A percentile compares a stretch with the other conserved stretches of the same genome.
phyloP scores from a whole-genome alignment of 805 yeast genomes.

The Myxozyma geophila region DNA sequence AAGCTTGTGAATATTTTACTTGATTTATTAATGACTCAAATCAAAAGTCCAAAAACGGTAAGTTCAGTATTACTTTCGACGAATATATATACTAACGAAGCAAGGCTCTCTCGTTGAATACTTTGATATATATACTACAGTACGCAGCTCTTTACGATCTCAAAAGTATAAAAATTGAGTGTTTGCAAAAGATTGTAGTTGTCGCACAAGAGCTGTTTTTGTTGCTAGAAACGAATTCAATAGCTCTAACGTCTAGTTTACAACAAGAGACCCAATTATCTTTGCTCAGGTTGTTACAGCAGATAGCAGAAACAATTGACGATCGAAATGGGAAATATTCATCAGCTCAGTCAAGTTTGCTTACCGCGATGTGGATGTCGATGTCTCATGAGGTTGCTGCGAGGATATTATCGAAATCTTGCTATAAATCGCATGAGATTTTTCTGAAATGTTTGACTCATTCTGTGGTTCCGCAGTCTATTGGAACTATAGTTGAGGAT shows the following conservation, averaged over 20 bases:
- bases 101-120: not conserved
- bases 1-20: no score
- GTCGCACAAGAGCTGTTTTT: slow-evolving; percentile 17
- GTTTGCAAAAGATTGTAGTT: slow-evolving; percentile 15
- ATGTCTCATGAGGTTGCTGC: slow-evolving; percentile 15
- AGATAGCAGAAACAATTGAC: not conserved
- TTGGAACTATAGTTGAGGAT: slow-evolving; percentile 15
- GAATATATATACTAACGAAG: not conserved
- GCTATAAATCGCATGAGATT: not conserved
- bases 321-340: not conserved
- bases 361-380: slow-evolving; percentile 22
- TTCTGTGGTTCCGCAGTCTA: slow-evolving; percentile 3
- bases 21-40: no score
- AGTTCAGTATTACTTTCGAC: not conserved
- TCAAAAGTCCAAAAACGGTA: not conserved
- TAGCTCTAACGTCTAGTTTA: not conserved
- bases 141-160: not conserved
- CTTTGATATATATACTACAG: slow-evolving; percentile 9
- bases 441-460: not conserved
- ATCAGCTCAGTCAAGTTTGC: not conserved
- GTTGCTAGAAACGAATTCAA: slow-evolving; percentile 3
- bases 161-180: not conserved
- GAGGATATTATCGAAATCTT: slow-evolving; percentile 12
- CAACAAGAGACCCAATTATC: not conserved
- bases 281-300: not conserved